A percentile compares a stretch with the other conserved stretches of the same genome.
These are phyloP conservation scores for Mycocentrospora acerina DNA, from an alignment of 2,329 filamentous ascomycete species.

Conservation along the genomic window DNA sequence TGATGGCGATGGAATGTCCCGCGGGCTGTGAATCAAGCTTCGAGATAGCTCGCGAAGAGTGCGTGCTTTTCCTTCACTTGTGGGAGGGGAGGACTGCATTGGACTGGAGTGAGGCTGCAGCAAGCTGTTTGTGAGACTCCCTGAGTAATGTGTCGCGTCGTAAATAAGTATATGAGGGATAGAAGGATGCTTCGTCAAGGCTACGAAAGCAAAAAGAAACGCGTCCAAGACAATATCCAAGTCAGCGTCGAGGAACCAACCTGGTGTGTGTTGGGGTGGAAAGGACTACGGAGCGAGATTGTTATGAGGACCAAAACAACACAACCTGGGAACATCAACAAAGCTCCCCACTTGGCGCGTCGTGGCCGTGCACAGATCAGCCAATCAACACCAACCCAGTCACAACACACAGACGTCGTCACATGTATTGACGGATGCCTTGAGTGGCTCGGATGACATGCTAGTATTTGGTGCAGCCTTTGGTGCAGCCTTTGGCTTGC, in stretches of 20 bases:
- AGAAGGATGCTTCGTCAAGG: slow-evolving; percentile 30
- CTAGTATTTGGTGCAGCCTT: no score
- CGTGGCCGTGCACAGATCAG: no score
- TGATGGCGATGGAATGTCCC: slow-evolving; percentile 31
- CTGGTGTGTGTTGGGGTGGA: slow-evolving; percentile 20
- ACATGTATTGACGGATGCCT: no score
- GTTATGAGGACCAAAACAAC: not conserved
- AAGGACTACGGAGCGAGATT: slow-evolving; percentile 28
- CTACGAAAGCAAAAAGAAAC: slow-evolving; percentile 16
- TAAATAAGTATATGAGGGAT: slow-evolving; percentile 28
- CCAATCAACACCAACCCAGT: not conserved
- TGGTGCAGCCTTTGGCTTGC: no score
- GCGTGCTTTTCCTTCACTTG: slow-evolving; percentile 41
- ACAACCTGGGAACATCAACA: not conserved
- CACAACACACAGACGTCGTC: not conserved
- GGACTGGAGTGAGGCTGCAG: slow-evolving; percentile 19
- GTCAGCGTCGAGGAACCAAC: slow-evolving; percentile 1
- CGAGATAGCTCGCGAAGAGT: slow-evolving; percentile 41
- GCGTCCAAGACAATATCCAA: slow-evolving; percentile 19
- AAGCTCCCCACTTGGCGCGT: not conserved
- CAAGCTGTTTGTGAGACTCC: slow-evolving; percentile 8
- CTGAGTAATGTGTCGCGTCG: slow-evolving; percentile 27
- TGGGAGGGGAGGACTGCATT: slow-evolving; percentile 42
- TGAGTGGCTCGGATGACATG: no score
- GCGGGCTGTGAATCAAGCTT: slow-evolving; percentile 37